These are phyloP conservation scores for Emergomyces orientalis DNA, from an alignment of 2,329 filamentous ascomycete genomes.

Conservation along the genomic window DNA sequence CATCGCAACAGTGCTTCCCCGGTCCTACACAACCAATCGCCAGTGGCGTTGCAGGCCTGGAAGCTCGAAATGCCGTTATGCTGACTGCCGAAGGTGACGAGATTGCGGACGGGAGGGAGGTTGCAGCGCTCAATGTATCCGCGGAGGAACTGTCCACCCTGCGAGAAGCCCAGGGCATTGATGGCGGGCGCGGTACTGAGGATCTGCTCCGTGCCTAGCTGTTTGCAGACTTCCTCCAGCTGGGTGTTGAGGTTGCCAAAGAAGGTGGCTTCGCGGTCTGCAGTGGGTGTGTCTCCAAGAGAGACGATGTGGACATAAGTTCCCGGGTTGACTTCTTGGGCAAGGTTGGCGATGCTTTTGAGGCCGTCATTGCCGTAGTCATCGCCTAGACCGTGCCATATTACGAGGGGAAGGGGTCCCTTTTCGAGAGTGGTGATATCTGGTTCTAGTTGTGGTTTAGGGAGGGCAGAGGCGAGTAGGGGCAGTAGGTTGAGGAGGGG, in stretches of 20 bases:
- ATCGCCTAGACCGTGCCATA: conserved; percentile 79
- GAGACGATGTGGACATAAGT: conserved; percentile 76
- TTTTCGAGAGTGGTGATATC: neutral
- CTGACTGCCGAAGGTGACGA: conserved; percentile 83
- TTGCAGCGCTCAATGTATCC: conserved; percentile 86
- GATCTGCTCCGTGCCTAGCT: conserved; percentile 65
- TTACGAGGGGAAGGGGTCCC: conserved; percentile 68
- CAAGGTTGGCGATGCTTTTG: conserved; percentile 59
- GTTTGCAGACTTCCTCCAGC: conserved; percentile 65
- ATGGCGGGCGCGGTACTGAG: conserved; percentile 72
- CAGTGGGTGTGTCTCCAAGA: conserved; percentile 54
- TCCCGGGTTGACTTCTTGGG: conserved; percentile 63
- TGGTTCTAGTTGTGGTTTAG: neutral
- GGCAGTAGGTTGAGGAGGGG: neutral
- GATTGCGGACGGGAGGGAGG: conserved; percentile 59
- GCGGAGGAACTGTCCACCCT: conserved; percentile 92
- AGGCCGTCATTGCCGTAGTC: conserved; percentile 67
- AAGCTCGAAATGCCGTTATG: conserved; percentile 89
- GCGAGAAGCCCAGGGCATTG: conserved; percentile 89
- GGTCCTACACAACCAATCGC: conserved; percentile 71
- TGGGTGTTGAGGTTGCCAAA: conserved; percentile 81
- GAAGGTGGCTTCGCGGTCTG: conserved; percentile 77
- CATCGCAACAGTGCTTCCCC: conserved; percentile 68
- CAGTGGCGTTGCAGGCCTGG: conserved; percentile 53
- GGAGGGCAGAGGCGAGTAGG: conserved; percentile 3